These are phyloP conservation scores for Endocalyx cinctus DNA, from an alignment of 2,329 filamentous ascomycete species.

Conservation along the genomic window DNA sequence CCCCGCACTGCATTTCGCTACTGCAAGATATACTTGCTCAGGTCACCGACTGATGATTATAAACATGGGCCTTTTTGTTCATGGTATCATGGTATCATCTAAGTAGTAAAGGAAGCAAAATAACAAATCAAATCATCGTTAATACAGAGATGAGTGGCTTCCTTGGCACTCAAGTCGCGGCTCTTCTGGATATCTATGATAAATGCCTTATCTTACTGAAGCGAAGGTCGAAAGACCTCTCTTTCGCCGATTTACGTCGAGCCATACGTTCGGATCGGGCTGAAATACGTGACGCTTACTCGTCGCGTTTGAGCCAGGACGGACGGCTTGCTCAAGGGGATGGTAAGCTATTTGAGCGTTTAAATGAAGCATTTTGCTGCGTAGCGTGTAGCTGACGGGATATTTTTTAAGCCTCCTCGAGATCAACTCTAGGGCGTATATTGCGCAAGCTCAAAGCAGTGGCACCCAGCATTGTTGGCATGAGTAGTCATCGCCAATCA, in stretches of 20 bases:
- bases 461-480: conserved; percentile 34
- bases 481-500: conserved; percentile 28
- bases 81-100: too few species aligned
- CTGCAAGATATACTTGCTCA: too few species aligned
- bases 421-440: conserved; percentile 35
- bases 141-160: too few species aligned
- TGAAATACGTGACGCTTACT: conserved; percentile 39
- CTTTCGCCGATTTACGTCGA: conserved; percentile 26
- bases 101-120: too few species aligned
- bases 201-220: conserved; percentile 40
- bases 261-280: conserved; percentile 35
- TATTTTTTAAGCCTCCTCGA: conserved; percentile 29
- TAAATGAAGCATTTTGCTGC: background rate
- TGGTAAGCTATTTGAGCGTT: conserved; percentile 31
- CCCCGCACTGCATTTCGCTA: too few species aligned
- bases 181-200: conserved; percentile 43
- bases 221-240: conserved; percentile 14
- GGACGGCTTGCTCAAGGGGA: conserved; percentile 45
- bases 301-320: conserved; percentile 32
- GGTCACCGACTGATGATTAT: too few species aligned
- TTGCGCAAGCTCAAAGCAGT: conserved; percentile 38
- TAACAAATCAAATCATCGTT: too few species aligned
- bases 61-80: too few species aligned
- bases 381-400: background rate
- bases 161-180: conserved; percentile 40